These are phyloP conservation scores for Elaeis guineensis DNA, from an alignment of 176 grass and related monocot genomes.

Conservation along the genomic window DNA sequence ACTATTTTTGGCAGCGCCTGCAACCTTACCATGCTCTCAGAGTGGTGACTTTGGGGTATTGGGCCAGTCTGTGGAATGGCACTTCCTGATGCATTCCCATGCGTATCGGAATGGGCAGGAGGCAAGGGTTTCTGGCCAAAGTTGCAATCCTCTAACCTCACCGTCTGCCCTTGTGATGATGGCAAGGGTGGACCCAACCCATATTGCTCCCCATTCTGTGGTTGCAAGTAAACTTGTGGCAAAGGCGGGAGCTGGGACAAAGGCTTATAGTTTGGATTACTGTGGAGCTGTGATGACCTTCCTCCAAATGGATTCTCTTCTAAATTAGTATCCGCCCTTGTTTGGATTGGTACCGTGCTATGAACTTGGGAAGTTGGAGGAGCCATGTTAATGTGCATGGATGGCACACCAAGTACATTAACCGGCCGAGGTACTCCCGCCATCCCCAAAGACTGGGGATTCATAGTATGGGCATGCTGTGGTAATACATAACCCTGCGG, in stretches of 20 bases:
- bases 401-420: slow-evolving; percentile 1
- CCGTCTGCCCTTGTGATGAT: slow-evolving; percentile 3
- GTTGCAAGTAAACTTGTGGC: slow-evolving; percentile 69
- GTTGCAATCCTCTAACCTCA: slow-evolving; percentile 49
- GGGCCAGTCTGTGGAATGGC: slow-evolving; percentile 23
- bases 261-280: slow-evolving; percentile 52
- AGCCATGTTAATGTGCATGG: slow-evolving; percentile 15
- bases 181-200: slow-evolving; percentile 9
- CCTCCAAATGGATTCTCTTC: slow-evolving; percentile 31
- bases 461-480: slow-evolving; percentile 2
- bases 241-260: slow-evolving; percentile 92
- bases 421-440: not conserved
- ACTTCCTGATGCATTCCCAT: slow-evolving; percentile 34
- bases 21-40: slow-evolving; percentile 65
- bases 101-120: slow-evolving; percentile 68
- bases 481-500: not conserved
- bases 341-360: slow-evolving; percentile 10
- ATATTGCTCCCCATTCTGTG: slow-evolving; percentile 28
- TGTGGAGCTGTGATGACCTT: slow-evolving; percentile 23
- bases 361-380: slow-evolving; percentile 7
- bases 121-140: slow-evolving; percentile 61
- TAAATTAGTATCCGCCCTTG: not conserved
- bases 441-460: not conserved
- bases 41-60: slow-evolving; percentile 54
- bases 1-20: slow-evolving; percentile 33